Evolutionary conservation across 805 yeast species (phyloP), one percentile per base, ranked within the genome.

Genomic region (Yarrowia bubula): DNA sequence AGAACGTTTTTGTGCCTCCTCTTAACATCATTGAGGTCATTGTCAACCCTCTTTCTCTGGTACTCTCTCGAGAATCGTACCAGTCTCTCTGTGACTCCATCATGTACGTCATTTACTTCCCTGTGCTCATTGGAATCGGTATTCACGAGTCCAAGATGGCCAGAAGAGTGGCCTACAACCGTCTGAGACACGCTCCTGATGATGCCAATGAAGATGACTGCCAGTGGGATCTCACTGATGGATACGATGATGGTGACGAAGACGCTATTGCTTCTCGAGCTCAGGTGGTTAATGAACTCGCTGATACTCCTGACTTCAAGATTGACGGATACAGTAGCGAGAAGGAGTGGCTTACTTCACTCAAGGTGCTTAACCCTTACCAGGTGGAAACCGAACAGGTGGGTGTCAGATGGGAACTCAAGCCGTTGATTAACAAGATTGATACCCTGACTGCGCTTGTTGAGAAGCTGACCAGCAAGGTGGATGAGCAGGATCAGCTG

Each of bases 181-280:
- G 96, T 68, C 76, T 81, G 65, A 82, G 80, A 68, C 83, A 85
- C 1, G 74, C 84, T 17, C 78, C 88, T 0, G 96, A 90, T 73
- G 97, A 90, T 75, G 89, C 91, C 18, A 89, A 89, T 72, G 93
- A 88, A 71, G 70, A 78, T 18, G 90, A 90, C 71, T 82, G 86
- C 8, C 92, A 87, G 70, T 90, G 96, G 96, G 90, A 88, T 68
- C 78, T 90, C 69, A 83, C 87, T 8, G 96, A 90, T 75, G 96
- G 96, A 0, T 90, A 74, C 68, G 74, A 75, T 33, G 79, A 76
- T 8, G 42, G 10, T 1, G 46, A 47, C 31, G 44, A 32, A 6
- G 46, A 47, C 8, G 38, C 57, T 14, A 41, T 73, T 6, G 79
- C 80, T 5, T 83, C 81, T 7, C 90, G 89, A 61, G 89, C 89